phyloP scores from a whole-genome alignment of 176 grass and related monocot species.

The Pharus latifolius region DNA sequence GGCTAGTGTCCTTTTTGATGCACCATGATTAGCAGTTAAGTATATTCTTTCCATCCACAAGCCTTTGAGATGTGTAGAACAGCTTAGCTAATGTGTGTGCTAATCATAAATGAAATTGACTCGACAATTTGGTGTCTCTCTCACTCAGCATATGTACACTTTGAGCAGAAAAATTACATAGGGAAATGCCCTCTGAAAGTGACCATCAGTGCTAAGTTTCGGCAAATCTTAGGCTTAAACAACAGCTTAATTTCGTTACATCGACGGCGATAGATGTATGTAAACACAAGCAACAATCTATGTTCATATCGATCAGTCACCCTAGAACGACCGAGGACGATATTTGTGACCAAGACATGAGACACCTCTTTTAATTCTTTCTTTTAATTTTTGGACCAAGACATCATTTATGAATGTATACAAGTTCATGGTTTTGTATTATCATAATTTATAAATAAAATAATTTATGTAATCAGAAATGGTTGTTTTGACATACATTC shows the following conservation, averaged over 20 bases:
- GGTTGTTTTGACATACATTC: too few species aligned
- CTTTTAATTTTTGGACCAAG: conserved; percentile 11
- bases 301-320: conserved; percentile 39
- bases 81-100: conserved; percentile 16
- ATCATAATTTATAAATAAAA: neutral
- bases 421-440: neutral
- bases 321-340: conserved; percentile 15
- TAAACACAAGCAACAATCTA: conserved; percentile 30
- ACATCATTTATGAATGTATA: conserved; percentile 10
- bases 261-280: conserved; percentile 35
- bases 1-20: conserved; percentile 11
- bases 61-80: conserved; percentile 26
- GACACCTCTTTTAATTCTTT: neutral
- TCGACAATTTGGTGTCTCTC: conserved; percentile 32
- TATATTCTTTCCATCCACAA: conserved; percentile 12
- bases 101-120: conserved; percentile 37
- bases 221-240: conserved; percentile 9
- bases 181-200: conserved; percentile 18
- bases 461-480: conserved; percentile 6
- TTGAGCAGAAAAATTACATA: conserved; percentile 3
- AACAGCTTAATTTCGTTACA: conserved; percentile 16
- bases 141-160: conserved; percentile 10
- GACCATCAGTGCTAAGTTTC: conserved; percentile 30
- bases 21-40: conserved; percentile 13
- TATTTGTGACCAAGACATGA: conserved; percentile 7